Conservation (phyloP, 345 rosid genomes). For the Hypericum androsaemum region DNA sequence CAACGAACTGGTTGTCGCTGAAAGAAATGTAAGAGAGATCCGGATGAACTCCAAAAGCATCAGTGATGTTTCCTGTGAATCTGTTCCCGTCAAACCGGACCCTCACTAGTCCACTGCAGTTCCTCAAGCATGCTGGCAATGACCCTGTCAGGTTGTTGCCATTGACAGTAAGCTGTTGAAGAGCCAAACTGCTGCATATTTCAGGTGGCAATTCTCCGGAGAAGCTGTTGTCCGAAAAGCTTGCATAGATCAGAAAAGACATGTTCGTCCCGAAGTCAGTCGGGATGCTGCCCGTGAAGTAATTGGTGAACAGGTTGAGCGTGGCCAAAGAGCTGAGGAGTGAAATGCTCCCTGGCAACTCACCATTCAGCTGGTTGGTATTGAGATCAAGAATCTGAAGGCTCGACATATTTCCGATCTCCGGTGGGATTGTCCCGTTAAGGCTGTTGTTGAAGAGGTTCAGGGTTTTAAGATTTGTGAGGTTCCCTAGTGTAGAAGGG, state of each 20-base stretch:
- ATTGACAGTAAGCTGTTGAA: slow-evolving; percentile 27
- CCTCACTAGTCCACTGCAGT: slow-evolving; percentile 25
- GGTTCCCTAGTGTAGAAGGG: slow-evolving; percentile 39
- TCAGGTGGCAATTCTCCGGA: slow-evolving; percentile 47
- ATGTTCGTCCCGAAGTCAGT: slow-evolving; percentile 42
- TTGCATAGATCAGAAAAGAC: slow-evolving; percentile 25
- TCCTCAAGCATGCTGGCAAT: slow-evolving; percentile 47
- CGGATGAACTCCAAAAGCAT: slow-evolving; percentile 45
- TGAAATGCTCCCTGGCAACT: slow-evolving; percentile 44
- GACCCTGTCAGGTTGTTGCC: slow-evolving; percentile 46
- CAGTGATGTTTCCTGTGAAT: slow-evolving; percentile 44
- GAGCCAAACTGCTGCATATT: slow-evolving; percentile 35
- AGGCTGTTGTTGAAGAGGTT: slow-evolving; percentile 42
- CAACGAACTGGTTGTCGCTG: slow-evolving; percentile 39
- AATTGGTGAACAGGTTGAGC: slow-evolving; percentile 37
- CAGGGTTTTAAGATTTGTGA: slow-evolving; percentile 24
- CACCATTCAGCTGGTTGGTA: slow-evolving; percentile 39
- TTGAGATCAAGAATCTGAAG: slow-evolving; percentile 30
- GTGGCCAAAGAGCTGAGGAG: slow-evolving; percentile 18
- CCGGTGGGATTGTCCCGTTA: slow-evolving; percentile 41
- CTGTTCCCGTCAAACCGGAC: slow-evolving; percentile 41
- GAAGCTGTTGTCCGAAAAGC: slow-evolving; percentile 57
- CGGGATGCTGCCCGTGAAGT: slow-evolving; percentile 43
- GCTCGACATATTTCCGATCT: slow-evolving; percentile 40
- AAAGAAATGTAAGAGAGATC: slow-evolving; percentile 28